Conservation (phyloP, 2,329 filamentous ascomycete species). For the Dactylellina cionopaga region DNA sequence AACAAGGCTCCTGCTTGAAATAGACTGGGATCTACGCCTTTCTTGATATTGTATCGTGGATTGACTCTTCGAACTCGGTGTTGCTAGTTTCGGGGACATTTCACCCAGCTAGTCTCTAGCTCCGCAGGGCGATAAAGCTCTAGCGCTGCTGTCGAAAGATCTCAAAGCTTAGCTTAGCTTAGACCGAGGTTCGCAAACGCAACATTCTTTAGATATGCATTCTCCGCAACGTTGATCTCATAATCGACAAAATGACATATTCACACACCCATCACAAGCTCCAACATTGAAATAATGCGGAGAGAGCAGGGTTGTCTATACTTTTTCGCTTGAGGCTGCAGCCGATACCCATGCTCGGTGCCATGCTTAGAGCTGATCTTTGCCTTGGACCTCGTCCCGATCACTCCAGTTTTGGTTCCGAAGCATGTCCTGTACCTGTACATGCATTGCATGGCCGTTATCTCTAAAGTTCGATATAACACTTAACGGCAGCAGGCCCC, state of each 20-base stretch:
- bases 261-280: too few species aligned
- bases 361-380: slow-evolving; percentile 31
- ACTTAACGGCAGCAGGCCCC: neutral
- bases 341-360: slow-evolving; percentile 19
- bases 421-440: slow-evolving; percentile 31
- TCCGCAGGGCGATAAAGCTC: too few species aligned
- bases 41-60: neutral
- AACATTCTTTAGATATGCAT: neutral
- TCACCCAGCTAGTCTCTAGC: too few species aligned
- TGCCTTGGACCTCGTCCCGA: slow-evolving; percentile 33
- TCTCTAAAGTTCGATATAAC: slow-evolving; percentile 24
- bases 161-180: too few species aligned
- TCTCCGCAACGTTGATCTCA: slow-evolving; percentile 8
- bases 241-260: neutral
- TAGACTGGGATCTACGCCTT: neutral
- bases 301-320: slow-evolving; percentile 20
- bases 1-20: slow-evolving; percentile 33
- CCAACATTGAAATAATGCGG: too few species aligned
- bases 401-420: slow-evolving; percentile 39
- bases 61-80: neutral
- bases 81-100: too few species aligned
- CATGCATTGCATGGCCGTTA: slow-evolving; percentile 17
- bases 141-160: too few species aligned
- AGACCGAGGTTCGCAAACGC: too few species aligned
- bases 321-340: slow-evolving; percentile 20